phyloP scores from a whole-genome alignment of 768 basidiomycete genomes.

The Tylopilus balloui region DNA sequence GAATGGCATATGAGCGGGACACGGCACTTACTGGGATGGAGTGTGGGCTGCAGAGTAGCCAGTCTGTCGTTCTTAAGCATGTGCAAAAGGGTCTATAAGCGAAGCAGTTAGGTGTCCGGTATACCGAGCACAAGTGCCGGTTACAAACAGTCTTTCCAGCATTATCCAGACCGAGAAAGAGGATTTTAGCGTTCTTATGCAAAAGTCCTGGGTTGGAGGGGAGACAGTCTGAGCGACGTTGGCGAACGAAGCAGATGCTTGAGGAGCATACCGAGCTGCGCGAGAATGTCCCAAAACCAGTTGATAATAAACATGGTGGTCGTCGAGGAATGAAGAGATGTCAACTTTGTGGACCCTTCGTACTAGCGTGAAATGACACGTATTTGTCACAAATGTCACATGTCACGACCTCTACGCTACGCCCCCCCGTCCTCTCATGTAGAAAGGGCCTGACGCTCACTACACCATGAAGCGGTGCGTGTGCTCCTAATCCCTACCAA shows the following conservation, averaged over 20 bases:
- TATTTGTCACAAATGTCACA: conserved; percentile 4
- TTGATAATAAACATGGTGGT: conserved; percentile 75
- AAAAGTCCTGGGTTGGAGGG: conserved; percentile 55
- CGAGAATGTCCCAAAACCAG: conserved; percentile 97
- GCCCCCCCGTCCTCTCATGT: too few species aligned
- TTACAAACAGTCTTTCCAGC: conserved; percentile 92
- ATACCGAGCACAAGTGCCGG: not conserved
- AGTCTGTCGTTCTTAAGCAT: conserved; percentile 99
- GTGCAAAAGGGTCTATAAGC: conserved; percentile 80
- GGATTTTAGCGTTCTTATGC: conserved; percentile 99
- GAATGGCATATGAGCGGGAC: not conserved
- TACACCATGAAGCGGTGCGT: conserved; percentile 46
- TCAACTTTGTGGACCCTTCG: conserved; percentile 3
- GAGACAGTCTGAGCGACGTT: not conserved
- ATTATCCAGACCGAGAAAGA: conserved; percentile 98
- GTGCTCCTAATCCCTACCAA: conserved; percentile 59
- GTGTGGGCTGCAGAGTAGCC: conserved; percentile 95
- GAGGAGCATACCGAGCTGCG: conserved; percentile 72
- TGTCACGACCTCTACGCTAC: too few species aligned
- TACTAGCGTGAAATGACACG: conserved; percentile 18
- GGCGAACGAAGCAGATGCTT: not conserved
- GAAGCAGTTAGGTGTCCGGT: conserved; percentile 2
- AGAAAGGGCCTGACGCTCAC: conserved; percentile 67
- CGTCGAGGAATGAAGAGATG: conserved; percentile 22
- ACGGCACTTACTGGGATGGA: conserved; percentile 84